Evolutionary conservation across 257 asterid species (phyloP), one percentile per base, ranked within the genome.

Genomic region (Solanum peruvianum): DNA sequence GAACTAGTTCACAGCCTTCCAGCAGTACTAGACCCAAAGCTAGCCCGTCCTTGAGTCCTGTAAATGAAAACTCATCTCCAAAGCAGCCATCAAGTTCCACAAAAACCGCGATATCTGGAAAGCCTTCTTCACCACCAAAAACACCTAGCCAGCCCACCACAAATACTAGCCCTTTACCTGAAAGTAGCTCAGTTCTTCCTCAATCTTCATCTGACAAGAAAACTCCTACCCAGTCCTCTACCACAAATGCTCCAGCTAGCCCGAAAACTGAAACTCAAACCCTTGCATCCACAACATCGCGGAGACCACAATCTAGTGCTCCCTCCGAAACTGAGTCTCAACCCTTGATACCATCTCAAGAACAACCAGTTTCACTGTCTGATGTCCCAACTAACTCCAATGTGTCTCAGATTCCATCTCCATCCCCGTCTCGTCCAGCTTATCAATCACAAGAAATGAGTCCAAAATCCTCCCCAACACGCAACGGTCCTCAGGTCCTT

Each of bases 351-450:
- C 60, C 60, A 0, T 52, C 60, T 52, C 60, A 52, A 52, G 60
- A 52, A 52, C 0, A 52, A 52, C 60, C 60, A 52, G 0, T 9
- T 52, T 6, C 60, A 52, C 23, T 5, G 39, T 37, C 39, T 37
- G 39, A 37, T 37, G 39, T 37, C 39, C 39, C 39, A 37, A 37
- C 39, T 37, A 6, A 37, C 39, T 37, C 39, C 39, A 37, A 37
- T 37, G 39, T 37, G 39, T 37, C 39, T 37, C 7, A 37, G 39
- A 0, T 6, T 37, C 39, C 7, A 37, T 37, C 7, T 37, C 39
- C 92, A 67, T 86, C 94, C 39, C 93, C 91, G 29, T 87, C 94
- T 84, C 89, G 60, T 29, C 77, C 88, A 58, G 60, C 88, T 47
- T 83, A 92, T 29, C 91, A 89, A 86, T 33, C 93, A 25, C 88